Conservation (phyloP, 148 eudicot species). For the Amaranthus palmeri region DNA sequence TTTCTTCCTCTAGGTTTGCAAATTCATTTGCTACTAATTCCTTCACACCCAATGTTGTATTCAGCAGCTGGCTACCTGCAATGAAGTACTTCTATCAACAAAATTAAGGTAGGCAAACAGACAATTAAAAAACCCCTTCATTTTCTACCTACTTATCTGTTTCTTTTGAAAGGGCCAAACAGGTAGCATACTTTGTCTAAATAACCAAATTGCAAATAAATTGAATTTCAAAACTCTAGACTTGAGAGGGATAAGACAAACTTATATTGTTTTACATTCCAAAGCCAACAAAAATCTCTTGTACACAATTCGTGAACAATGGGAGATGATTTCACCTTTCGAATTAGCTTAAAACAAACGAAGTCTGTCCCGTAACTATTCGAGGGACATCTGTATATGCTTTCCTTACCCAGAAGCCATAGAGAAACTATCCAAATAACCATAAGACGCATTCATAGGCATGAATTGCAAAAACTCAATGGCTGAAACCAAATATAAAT, state of each 20-base stretch:
- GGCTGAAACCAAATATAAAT: too few relatives aligned
- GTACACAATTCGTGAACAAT: too few relatives aligned
- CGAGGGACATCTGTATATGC: neutral
- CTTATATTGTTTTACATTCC: neutral
- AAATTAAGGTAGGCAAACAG: constrained; percentile 2
- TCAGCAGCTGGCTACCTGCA: constrained; percentile 86
- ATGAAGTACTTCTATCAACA: neutral
- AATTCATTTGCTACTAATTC: constrained; percentile 85
- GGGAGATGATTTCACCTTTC: neutral
- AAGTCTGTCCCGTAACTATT: neutral
- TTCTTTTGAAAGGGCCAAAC: neutral
- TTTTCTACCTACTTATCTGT: neutral
- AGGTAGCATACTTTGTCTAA: neutral
- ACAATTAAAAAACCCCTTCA: neutral
- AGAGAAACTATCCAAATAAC: too few relatives aligned
- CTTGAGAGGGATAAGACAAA: constrained; percentile 1
- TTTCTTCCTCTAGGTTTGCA: constrained; percentile 56
- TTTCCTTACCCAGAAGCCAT: too few relatives aligned
- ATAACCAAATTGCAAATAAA: neutral
- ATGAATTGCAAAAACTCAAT: too few relatives aligned
- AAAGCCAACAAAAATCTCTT: too few relatives aligned
- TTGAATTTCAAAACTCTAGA: neutral
- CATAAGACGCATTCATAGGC: too few relatives aligned
- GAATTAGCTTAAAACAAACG: neutral
- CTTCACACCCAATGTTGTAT: constrained; percentile 80